A percentile compares a stretch with the other conserved stretches of the same genome.
These are phyloP conservation scores for Schoenoplectus triqueter DNA, from an alignment of 202 grass and related monocot species.

Conservation along the genomic window DNA sequence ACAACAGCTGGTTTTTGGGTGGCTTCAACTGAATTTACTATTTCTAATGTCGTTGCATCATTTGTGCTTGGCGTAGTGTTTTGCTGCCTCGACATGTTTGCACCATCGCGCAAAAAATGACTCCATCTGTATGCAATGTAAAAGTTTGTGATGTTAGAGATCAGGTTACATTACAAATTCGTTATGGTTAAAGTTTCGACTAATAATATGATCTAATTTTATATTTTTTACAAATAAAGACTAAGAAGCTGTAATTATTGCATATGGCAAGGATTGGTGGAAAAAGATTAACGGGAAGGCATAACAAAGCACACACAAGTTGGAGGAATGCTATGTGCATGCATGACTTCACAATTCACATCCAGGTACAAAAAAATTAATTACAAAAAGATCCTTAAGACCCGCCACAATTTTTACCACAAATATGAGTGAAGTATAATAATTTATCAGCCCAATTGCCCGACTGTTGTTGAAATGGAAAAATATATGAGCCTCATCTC, in stretches of 20 bases:
- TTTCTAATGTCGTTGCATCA: neutral
- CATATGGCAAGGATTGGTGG: neutral
- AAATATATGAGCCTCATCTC: neutral
- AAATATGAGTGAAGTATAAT: neutral
- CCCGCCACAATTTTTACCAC: neutral
- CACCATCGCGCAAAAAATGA: constrained; percentile 32
- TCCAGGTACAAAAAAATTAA: neutral
- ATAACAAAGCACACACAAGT: neutral
- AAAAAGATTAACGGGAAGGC: neutral
- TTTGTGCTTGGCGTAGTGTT: neutral
- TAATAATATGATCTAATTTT: neutral
- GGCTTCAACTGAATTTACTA: neutral
- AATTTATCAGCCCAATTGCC: neutral
- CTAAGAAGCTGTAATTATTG: neutral
- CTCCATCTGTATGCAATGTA: constrained; percentile 48
- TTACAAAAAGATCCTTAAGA: neutral
- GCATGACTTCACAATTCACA: neutral
- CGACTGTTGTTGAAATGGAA: neutral
- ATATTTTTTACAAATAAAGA: neutral
- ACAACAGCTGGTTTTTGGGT: neutral
- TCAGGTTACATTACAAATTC: neutral
- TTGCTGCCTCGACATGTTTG: constrained; percentile 33
- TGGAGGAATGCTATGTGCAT: neutral
- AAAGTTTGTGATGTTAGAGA: neutral
- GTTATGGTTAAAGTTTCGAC: neutral